Percentiles rank a stretch among this genome's conserved stretches.
Conservation (phyloP, 1,284 basidiomycete genomes). For the Singerocomus rubriflavus region DNA sequence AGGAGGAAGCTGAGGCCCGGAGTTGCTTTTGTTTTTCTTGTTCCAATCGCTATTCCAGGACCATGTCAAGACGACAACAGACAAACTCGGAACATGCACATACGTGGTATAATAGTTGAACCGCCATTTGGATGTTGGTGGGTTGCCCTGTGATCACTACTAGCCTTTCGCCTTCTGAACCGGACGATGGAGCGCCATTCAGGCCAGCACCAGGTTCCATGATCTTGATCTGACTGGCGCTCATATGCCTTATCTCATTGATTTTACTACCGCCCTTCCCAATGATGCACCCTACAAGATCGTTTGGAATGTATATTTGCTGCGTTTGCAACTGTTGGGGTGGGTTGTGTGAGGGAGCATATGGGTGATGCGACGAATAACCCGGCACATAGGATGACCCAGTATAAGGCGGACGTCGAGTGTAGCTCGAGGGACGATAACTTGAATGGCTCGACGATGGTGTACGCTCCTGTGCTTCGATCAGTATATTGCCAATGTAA, state of each 20-base stretch:
- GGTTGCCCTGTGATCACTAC: conserved; percentile 95
- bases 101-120: conserved; percentile 89
- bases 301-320: conserved; percentile 98
- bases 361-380: conserved; percentile 48
- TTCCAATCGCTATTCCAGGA: conserved; percentile 64
- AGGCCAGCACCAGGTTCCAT: conserved; percentile 93
- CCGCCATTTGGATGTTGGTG: conserved; percentile 94
- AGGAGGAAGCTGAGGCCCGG: conserved; percentile 37
- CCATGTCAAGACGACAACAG: conserved; percentile 11
- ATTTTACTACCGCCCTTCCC: conserved; percentile 99
- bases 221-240: conserved; percentile 94
- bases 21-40: conserved; percentile 86
- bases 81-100: conserved; percentile 31
- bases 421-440: conserved; percentile 54
- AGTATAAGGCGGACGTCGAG: conserved; percentile 48
- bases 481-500: conserved; percentile 96
- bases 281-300: conserved; percentile 97
- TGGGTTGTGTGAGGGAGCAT: conserved; percentile 38
- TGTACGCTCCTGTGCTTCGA: conserved; percentile 90
- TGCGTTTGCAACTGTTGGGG: conserved; percentile 83
- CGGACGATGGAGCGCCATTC: conserved; percentile 63
- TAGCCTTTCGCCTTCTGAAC: conserved; percentile 80
- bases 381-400: conserved; percentile 74
- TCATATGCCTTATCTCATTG: conserved; percentile 97
- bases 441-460: conserved; percentile 57